Conservation (phyloP, 192 early-diverging fungal species). For the Coemansia erecta region DNA sequence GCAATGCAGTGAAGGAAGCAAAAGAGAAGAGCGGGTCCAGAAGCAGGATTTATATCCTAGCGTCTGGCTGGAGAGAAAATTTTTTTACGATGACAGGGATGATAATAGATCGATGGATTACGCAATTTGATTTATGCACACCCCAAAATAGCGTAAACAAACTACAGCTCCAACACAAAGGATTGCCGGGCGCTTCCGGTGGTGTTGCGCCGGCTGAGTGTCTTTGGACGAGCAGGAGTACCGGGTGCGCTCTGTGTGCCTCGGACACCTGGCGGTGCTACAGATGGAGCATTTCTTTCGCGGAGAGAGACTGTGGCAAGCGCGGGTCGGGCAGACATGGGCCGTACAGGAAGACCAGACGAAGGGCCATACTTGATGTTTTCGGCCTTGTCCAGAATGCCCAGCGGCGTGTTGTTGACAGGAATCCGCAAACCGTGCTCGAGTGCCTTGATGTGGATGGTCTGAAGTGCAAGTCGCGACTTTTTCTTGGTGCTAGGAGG, state of each 20-base stretch:
- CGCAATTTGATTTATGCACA: background rate
- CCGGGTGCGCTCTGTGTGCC: conserved; percentile 3
- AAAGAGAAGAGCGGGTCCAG: background rate
- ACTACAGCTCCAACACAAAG: conserved; percentile 5
- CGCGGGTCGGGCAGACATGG: background rate
- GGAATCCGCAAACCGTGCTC: conserved; percentile 49
- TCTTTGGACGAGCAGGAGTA: conserved; percentile 3
- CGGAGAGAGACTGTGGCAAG: background rate
- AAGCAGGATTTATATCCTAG: background rate
- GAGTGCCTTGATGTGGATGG: conserved; percentile 43
- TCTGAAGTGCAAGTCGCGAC: conserved; percentile 31
- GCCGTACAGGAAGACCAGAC: background rate
- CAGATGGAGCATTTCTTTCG: background rate
- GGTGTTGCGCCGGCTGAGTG: background rate
- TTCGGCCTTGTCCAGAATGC: conserved; percentile 22
- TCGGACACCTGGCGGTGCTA: background rate
- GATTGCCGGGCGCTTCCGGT: background rate
- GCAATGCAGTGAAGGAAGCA: background rate
- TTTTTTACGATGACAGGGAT: no score
- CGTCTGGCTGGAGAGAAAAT: no score
- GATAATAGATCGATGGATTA: no score
- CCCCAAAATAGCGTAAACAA: background rate
- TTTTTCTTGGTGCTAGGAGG: conserved; percentile 15
- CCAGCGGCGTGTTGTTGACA: conserved; percentile 42
- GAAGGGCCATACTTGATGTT: conserved; percentile 26